Base-by-base conservation (phyloP, 2,329 filamentous ascomycete genomes). In the Emergomyces africanus region DNA sequence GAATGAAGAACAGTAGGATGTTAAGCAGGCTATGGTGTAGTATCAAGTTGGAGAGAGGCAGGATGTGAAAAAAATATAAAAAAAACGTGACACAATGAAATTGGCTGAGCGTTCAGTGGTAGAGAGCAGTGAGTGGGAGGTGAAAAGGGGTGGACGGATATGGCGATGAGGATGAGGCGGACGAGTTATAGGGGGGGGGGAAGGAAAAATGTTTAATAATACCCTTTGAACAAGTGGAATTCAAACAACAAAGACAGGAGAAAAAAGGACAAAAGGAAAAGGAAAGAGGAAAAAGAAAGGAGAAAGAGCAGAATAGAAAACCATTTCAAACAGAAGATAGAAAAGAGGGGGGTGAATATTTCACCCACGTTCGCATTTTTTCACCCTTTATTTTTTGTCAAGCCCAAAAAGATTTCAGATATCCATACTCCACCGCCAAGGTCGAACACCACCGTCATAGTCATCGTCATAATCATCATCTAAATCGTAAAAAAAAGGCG, bases 391-490 rank as follows among this genome's bases (percentile, higher is more conserved):
- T 35, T 35, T 35, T 35, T 8, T n/a, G n/a, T n/a, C n/a, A n/a
- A 35, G 33, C 9, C 5, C 33, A 35, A 8, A 46, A 46, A 9
- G 23, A 46, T 25, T n/a, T 69, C 67, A 75, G 44, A 75, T 70
- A 61, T 75, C 72, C 72, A 75, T 75, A 62, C 73, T 75, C 73
- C 73, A 75, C 61, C 73, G 69, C 67, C 69, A 75, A 14, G 72
- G 72, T 37, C 70, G 70, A 42, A 65, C 67, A 59, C 71, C 66
- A 25, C 3, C 10, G 2, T 73, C 70, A 55, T 69, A 30, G 12
- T 28, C 37, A 20, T 51, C 37, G 18, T 42, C 23, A 18, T 12
- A 15, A 30, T 50, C 12, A n/a, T 50, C 48, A 30, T 30, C 23
- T 23, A 25, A 23, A 46, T 46, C 42, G 42, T 46, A 46, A 50